phyloP scores from a whole-genome alignment of 148 eudicot genomes.

The Vaccinium corymbosum region DNA sequence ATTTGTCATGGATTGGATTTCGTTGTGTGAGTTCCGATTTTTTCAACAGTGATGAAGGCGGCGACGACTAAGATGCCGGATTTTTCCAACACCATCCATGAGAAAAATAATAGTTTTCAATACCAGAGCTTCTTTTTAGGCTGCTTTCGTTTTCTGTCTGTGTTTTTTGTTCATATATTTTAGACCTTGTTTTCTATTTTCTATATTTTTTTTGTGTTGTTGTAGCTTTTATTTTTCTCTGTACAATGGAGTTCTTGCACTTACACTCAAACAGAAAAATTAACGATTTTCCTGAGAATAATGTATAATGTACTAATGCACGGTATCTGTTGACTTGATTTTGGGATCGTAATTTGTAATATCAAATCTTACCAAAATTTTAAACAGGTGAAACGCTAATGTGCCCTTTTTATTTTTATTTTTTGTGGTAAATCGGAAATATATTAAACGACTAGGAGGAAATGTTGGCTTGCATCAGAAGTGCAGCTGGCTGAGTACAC shows the following conservation, averaged over 20 bases:
- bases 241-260: not conserved
- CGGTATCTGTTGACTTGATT: too few relatives aligned
- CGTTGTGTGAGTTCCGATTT: not conserved
- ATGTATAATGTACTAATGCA: too few relatives aligned
- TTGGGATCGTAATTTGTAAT: too few relatives aligned
- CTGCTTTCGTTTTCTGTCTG: not conserved
- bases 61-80: not conserved
- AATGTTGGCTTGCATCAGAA: too few relatives aligned
- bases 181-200: too few relatives aligned
- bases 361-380: too few relatives aligned
- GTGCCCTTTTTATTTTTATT: too few relatives aligned
- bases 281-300: too few relatives aligned
- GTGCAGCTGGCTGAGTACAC: too few relatives aligned
- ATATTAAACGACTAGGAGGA: too few relatives aligned
- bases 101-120: not conserved
- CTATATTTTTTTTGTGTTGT: not conserved
- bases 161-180: not conserved
- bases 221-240: not conserved
- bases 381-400: too few relatives aligned
- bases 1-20: not conserved
- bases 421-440: too few relatives aligned
- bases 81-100: not conserved
- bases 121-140: not conserved
- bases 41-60: not conserved
- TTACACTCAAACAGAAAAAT: not conserved